These are phyloP conservation scores for Macadamia tetraphylla DNA, from an alignment of 164 flowering plant species.

Conservation along the genomic window DNA sequence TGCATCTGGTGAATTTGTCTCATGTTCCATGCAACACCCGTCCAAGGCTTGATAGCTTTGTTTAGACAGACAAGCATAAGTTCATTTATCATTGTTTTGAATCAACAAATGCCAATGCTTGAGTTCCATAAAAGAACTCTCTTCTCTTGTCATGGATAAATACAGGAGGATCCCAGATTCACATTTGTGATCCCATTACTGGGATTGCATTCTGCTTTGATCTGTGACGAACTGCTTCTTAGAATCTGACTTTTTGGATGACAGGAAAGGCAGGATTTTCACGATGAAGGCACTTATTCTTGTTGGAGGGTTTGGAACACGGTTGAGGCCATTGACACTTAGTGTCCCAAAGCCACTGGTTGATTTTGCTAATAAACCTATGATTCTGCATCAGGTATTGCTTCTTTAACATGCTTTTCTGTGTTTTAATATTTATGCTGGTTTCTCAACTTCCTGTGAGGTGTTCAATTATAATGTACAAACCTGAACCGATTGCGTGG, in stretches of 20 bases:
- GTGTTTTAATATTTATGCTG: neutral
- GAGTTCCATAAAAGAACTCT: constrained; percentile 4
- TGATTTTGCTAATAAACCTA: constrained; percentile 98
- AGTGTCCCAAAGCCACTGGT: constrained; percentile 98
- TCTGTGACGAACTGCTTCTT: constrained; percentile 4
- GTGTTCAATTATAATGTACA: neutral
- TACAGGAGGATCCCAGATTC: neutral
- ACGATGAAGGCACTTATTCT: constrained; percentile 98
- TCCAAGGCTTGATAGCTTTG: constrained; percentile 2
- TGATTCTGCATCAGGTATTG: constrained; percentile 95
- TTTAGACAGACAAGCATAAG: neutral
- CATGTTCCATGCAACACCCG: constrained; percentile 8
- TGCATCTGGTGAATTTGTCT: constrained; percentile 9
- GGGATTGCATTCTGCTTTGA: neutral
- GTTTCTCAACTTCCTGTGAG: neutral
- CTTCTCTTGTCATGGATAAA: constrained; percentile 9
- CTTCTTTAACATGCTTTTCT: neutral
- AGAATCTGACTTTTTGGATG: constrained; percentile 13
- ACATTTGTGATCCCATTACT: neutral
- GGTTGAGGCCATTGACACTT: constrained; percentile 97
- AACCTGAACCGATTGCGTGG: too few species aligned
- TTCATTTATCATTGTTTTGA: neutral
- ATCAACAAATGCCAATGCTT: constrained; percentile 3
- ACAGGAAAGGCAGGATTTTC: constrained; percentile 28
- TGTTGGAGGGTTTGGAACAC: constrained; percentile 96